These are phyloP conservation scores for Primulina huaijiensis DNA, from an alignment of 257 asterid species.

Conservation along the genomic window DNA sequence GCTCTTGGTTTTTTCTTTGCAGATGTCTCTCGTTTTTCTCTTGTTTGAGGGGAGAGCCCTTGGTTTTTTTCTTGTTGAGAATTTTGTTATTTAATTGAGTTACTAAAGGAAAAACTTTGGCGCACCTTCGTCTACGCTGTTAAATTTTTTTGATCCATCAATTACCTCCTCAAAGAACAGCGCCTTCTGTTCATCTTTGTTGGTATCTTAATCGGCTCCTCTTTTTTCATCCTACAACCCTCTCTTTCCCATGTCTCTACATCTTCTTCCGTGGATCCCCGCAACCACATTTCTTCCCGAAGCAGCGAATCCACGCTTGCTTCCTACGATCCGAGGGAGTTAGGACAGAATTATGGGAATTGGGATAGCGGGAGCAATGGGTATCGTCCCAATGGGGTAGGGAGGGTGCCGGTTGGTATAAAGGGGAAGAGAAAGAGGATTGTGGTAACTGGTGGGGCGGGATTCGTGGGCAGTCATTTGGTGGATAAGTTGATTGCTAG, in stretches of 20 bases:
- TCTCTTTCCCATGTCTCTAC: constrained; percentile 30
- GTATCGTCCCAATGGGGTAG: constrained; percentile 40
- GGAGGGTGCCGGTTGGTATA: constrained; percentile 65
- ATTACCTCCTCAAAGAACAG: too few species aligned
- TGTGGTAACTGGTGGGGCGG: constrained; percentile 78
- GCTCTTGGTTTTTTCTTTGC: too few species aligned
- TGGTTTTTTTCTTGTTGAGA: too few species aligned
- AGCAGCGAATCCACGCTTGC: constrained; percentile 20
- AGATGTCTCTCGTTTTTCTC: too few species aligned
- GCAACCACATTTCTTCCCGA: constrained; percentile 20
- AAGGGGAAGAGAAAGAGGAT: constrained; percentile 58
- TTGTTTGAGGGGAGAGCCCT: too few species aligned
- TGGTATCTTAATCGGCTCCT: constrained; percentile 62
- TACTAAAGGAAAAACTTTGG: too few species aligned
- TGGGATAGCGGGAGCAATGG: constrained; percentile 3
- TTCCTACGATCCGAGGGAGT: constrained; percentile 17
- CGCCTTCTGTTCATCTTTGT: constrained; percentile 66
- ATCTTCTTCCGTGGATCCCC: constrained; percentile 28
- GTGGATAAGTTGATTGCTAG: constrained; percentile 68
- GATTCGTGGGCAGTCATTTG: constrained; percentile 79
- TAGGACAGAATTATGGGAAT: constrained; percentile 1
- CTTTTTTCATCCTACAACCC: constrained; percentile 66
- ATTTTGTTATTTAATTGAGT: too few species aligned
- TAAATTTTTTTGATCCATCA: too few species aligned
- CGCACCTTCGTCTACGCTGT: too few species aligned